Evolutionary conservation across 2,329 filamentous ascomycete species (phyloP).

Genomic region (Colletotrichum incanum): DNA sequence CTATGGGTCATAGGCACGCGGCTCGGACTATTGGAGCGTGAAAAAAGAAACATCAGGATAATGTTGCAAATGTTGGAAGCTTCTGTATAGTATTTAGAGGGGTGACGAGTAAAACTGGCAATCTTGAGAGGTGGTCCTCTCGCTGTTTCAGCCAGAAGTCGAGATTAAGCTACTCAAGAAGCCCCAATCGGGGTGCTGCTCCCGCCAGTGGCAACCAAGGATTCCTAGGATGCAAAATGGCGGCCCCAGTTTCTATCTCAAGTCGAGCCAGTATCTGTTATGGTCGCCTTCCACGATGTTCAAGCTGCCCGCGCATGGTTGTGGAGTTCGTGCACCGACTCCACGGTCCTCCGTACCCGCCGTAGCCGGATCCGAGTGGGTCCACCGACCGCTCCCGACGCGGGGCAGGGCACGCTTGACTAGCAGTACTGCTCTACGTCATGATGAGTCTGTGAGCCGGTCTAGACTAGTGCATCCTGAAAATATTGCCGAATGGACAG

Average conservation of each 20-base stretch:
- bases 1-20: background rate
- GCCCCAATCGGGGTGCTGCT: background rate
- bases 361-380: background rate
- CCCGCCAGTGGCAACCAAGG: background rate
- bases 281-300: background rate
- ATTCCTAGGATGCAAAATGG: background rate
- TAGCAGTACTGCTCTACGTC: background rate
- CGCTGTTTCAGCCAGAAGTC: background rate
- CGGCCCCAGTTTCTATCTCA: background rate
- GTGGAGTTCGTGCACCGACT: background rate
- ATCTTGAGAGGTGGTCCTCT: background rate
- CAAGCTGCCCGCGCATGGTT: background rate
- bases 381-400: background rate
- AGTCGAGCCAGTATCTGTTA: no score
- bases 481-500: background rate
- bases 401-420: background rate
- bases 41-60: no score
- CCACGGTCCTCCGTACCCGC: background rate
- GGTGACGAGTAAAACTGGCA: background rate
- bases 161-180: background rate
- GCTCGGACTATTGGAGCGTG: background rate
- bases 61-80: background rate
- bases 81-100: background rate
- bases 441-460: background rate
- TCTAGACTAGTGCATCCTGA: background rate